Percentiles rank a stretch among this genome's conserved stretches.
phyloP scores from a whole-genome alignment of 306 rosid species.

The Vigna unguiculata region DNA sequence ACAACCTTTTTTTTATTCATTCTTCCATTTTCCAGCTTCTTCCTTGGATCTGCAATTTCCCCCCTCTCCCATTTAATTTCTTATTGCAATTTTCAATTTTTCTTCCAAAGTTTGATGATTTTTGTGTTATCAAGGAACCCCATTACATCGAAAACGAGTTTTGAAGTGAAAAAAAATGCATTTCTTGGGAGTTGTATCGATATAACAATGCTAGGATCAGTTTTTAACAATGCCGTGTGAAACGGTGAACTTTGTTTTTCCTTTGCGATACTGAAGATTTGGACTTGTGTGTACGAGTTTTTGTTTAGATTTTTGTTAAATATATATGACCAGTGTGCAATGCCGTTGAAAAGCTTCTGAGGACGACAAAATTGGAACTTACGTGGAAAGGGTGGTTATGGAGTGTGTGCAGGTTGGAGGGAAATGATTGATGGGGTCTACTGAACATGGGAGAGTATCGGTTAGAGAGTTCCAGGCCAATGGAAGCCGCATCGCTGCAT shows the following conservation, averaged over 20 bases:
- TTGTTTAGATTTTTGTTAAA: conserved; percentile 29
- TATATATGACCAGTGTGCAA: conserved; percentile 8
- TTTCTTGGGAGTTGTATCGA: neutral
- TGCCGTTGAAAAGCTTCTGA: conserved; percentile 19
- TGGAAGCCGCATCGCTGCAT: conserved; percentile 65
- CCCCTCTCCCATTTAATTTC: conserved; percentile 26
- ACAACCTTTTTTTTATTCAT: conserved; percentile 19
- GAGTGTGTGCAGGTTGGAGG: conserved; percentile 44
- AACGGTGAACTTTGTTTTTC: conserved; percentile 19
- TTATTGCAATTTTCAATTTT: conserved; percentile 29
- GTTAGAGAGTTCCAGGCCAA: conserved; percentile 72
- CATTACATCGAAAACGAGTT: conserved; percentile 12
- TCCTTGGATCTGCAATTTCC: conserved; percentile 45
- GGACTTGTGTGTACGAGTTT: neutral
- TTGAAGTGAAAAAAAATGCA: conserved; percentile 4
- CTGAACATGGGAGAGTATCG: conserved; percentile 48
- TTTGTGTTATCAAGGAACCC: conserved; percentile 26
- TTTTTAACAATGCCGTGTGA: conserved; percentile 27
- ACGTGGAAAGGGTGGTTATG: conserved; percentile 37
- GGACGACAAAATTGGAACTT: conserved; percentile 47
- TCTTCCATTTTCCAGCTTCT: conserved; percentile 27
- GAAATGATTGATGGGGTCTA: conserved; percentile 67
- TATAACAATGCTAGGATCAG: conserved; percentile 36
- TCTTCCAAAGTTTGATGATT: conserved; percentile 41
- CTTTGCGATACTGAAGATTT: conserved; percentile 21